Conservation (phyloP, 2,329 filamentous ascomycete species). For the Diaporthe vexans region DNA sequence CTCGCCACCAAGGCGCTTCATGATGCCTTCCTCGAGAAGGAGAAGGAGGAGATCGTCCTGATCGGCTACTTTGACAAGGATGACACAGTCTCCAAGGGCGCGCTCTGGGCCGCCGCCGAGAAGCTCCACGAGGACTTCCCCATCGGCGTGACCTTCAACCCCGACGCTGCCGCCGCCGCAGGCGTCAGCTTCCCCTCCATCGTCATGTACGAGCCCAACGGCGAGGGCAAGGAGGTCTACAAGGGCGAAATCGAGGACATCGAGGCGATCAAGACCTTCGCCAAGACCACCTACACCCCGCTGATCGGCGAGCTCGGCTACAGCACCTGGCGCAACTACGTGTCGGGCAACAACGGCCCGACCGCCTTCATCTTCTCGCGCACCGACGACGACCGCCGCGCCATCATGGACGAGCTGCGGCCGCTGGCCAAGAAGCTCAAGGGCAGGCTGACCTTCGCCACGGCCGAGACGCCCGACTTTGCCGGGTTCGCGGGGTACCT, state of each 20-base stretch:
- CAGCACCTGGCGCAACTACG: conserved; percentile 96
- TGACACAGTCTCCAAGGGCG: conserved; percentile 87
- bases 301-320: conserved; percentile 96
- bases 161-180: conserved; percentile 87
- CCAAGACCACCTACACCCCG: conserved; percentile 87
- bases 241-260: conserved; percentile 80
- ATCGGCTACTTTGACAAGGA: conserved; percentile 87
- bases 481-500: conserved; percentile 96
- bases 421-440: conserved; percentile 91
- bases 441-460: conserved; percentile 96
- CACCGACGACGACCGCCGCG: conserved; percentile 87
- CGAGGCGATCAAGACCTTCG: conserved; percentile 85
- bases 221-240: conserved; percentile 93
- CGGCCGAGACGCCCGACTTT: conserved; percentile 94
- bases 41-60: conserved; percentile 93
- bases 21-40: conserved; percentile 95
- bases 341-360: conserved; percentile 85
- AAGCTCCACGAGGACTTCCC: conserved; percentile 90
- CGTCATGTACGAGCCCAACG: conserved; percentile 97
- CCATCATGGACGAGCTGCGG: conserved; percentile 83
- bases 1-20: conserved; percentile 86
- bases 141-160: conserved; percentile 89
- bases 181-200: conserved; percentile 88
- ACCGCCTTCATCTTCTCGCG: conserved; percentile 98
- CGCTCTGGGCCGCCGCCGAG: conserved; percentile 81